Base-by-base conservation (phyloP, 2,329 filamentous ascomycete genomes). In the Phialocephala subalpina region DNA sequence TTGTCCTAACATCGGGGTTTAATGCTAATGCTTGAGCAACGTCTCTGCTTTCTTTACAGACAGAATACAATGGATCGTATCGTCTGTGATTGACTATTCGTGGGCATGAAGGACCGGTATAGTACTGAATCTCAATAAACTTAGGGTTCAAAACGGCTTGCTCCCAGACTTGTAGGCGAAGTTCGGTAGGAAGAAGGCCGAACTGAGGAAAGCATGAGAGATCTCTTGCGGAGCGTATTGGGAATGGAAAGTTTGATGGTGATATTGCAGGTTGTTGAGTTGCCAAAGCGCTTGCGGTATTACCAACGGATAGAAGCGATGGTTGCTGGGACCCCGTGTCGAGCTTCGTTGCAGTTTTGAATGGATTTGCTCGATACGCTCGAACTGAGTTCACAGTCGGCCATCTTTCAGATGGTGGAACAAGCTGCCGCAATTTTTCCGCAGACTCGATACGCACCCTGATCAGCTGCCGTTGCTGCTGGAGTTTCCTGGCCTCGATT, bases 71-170 rank as follows among this genome's bases (percentile, higher is more conserved):
- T 9, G 47, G 36, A 1, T 33, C 25, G 14, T 52, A 25, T 7
- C 49, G n/a, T 16, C 8, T 35, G 36, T 22, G 14, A 14, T 57
- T 59, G 14, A 65, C 27, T n/a, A 65, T 56, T 29, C 35, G 42
- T 22, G 62, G 58, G 2, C 22, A 3, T 6, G 49, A 45, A 20
- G 53, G 57, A 16, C 62, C 16, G 40, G 42, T 52, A 18, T 33
- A 27, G 29, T 62, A 62, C 20, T 64, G 61, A 36, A 59, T 33
- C 47, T 67, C 65, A 33, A 67, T 64, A 47, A 67, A 60, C 22
- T 36, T 58, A 14, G 65, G 65, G 29, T 29, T n/a, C 3, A 27
- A 16, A 12, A 67, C 7, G 9, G 58, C 58, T 11, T 57, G 9
- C 56, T 67, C 36, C 63, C 63, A 65, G 18, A 65, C 62, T 20